Conservation (phyloP, 75 land plant species). For the Gnetum montanum region DNA sequence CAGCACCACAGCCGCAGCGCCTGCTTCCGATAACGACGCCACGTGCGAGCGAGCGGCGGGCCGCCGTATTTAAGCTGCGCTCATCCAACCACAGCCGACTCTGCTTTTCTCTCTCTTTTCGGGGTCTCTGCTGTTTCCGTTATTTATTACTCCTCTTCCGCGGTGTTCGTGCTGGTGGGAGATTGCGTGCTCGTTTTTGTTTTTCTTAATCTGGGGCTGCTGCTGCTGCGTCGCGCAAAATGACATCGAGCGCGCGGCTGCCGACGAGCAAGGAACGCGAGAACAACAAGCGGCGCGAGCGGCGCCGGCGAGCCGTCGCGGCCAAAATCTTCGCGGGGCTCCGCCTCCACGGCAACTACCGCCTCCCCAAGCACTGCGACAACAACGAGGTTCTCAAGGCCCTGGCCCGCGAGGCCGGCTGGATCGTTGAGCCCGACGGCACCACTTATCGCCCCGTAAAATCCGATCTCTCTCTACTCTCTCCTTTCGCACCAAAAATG, state of each 20-base stretch:
- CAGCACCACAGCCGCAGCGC: too few species aligned
- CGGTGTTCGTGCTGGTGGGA: too few species aligned
- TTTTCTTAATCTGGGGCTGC: too few species aligned
- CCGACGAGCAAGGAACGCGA: slow-evolving; percentile 19
- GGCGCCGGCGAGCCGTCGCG: slow-evolving; percentile 15
- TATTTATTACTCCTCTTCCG: too few species aligned
- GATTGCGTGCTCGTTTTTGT: too few species aligned
- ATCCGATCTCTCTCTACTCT: neutral
- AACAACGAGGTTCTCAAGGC: slow-evolving; percentile 24
- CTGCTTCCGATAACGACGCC: too few species aligned
- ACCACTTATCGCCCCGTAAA: slow-evolving; percentile 14
- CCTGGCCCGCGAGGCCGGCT: slow-evolving; percentile 18
- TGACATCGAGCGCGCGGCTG: slow-evolving; percentile 13
- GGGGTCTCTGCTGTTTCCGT: too few species aligned
- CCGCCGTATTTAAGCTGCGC: too few species aligned
- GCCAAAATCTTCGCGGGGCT: slow-evolving; percentile 17
- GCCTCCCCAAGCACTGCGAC: slow-evolving; percentile 20
- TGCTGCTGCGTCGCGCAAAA: too few species aligned
- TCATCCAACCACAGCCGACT: too few species aligned
- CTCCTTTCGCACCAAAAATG: neutral
- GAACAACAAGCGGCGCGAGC: slow-evolving; percentile 15
- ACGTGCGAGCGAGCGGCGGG: too few species aligned
- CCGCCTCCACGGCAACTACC: slow-evolving; percentile 18
- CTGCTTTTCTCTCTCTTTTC: too few species aligned
- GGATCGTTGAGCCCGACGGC: slow-evolving; percentile 18